These are phyloP conservation scores for Trichoderma endophyticum DNA, from an alignment of 2,329 filamentous ascomycete genomes.

Conservation along the genomic window DNA sequence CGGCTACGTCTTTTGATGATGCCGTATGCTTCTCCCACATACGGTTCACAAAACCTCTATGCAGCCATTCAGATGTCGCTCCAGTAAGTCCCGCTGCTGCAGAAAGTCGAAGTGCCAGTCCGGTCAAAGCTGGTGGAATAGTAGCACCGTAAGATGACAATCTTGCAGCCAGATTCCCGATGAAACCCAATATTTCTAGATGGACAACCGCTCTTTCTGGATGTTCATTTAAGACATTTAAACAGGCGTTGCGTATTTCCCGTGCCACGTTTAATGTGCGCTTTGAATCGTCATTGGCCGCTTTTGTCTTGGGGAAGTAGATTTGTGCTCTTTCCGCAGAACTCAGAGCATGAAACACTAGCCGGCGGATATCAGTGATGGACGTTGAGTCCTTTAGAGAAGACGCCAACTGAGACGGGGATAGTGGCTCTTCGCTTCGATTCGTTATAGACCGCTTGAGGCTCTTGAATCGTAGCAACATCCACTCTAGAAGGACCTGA, in stretches of 20 bases:
- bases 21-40: slow-evolving; percentile 20
- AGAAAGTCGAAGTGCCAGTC: slow-evolving; percentile 32
- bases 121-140: slow-evolving; percentile 30
- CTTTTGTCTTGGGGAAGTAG: slow-evolving; percentile 19
- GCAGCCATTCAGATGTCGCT: slow-evolving; percentile 27
- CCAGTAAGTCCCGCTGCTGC: slow-evolving; percentile 27
- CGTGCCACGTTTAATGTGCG: slow-evolving; percentile 20
- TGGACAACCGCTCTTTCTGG: neutral
- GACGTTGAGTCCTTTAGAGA: slow-evolving; percentile 26
- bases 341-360: slow-evolving; percentile 30
- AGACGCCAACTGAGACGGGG: slow-evolving; percentile 21
- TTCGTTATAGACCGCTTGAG: slow-evolving; percentile 18
- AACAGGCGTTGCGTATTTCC: slow-evolving; percentile 27
- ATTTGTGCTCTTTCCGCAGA: slow-evolving; percentile 23
- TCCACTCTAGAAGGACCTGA: slow-evolving; percentile 36
- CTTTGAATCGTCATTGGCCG: neutral
- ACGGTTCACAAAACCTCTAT: slow-evolving; percentile 22
- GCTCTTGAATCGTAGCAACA: slow-evolving; percentile 29
- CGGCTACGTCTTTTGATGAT: slow-evolving; percentile 24
- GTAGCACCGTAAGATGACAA: slow-evolving; percentile 26
- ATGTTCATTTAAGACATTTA: slow-evolving; percentile 20
- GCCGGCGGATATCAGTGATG: slow-evolving; percentile 30
- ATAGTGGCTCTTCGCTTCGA: neutral
- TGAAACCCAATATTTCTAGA: slow-evolving; percentile 32
- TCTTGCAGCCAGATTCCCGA: slow-evolving; percentile 41